phyloP scores from a whole-genome alignment of 257 asterid genomes.

The Solanum tacnaense region DNA sequence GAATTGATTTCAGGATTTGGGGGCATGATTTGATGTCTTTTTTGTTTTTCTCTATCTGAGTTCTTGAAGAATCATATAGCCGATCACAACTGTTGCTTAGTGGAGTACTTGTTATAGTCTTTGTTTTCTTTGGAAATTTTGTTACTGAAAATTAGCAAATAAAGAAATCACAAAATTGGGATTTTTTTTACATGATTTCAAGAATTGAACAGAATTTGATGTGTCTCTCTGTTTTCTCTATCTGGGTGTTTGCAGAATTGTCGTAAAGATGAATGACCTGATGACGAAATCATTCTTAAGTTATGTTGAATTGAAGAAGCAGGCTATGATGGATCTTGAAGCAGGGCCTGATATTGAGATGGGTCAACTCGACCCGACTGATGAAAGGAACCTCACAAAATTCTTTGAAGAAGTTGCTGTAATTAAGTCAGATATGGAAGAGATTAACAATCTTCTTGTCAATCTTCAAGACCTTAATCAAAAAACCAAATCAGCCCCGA shows the following conservation, averaged over 20 bases:
- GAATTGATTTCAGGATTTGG: not conserved
- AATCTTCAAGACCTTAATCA: constrained; percentile 57
- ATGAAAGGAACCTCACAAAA: constrained; percentile 36
- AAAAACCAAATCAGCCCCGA: constrained; percentile 39
- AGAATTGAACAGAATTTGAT: not conserved
- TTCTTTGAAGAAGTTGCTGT: constrained; percentile 53
- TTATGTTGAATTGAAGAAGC: constrained; percentile 76
- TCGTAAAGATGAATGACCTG: constrained; percentile 61
- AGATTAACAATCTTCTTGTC: constrained; percentile 43
- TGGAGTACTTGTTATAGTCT: no score
- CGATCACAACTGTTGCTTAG: not conserved
- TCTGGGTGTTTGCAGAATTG: constrained; percentile 16
- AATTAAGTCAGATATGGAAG: constrained; percentile 62
- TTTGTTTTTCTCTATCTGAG: not conserved
- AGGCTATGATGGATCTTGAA: constrained; percentile 55
- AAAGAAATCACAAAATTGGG: not conserved
- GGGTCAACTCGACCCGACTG: constrained; percentile 57
- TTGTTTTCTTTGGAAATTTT: not conserved
- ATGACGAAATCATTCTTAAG: constrained; percentile 69
- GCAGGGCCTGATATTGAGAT: constrained; percentile 44
- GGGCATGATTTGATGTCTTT: not conserved
- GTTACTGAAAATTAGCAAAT: not conserved
- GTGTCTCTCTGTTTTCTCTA: not conserved
- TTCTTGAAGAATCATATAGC: not conserved
- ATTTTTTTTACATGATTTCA: not conserved